Evolutionary conservation across 2,329 filamentous ascomycete species (phyloP), one percentile per base, ranked within the genome.

Genomic region (Colletotrichum incanum): DNA sequence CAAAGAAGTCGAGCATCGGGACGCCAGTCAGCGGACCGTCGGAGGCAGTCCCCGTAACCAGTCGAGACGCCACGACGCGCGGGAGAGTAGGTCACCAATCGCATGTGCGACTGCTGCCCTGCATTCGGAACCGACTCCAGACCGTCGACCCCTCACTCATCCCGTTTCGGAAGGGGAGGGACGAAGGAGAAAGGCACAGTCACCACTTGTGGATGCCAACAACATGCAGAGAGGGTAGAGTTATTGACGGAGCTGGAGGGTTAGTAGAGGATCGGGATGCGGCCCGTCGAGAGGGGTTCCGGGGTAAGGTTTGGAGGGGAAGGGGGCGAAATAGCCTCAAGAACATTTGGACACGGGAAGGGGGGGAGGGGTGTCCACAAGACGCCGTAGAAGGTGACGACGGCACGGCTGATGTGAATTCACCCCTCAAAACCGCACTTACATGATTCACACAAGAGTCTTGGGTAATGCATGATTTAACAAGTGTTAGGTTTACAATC

Each of bases 371-470:
- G 14, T 28, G 14, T 26, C 31, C 28, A 20, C 20, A 11, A 2
- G 31, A 39, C 5, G 14, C n/a, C 14, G 6, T 7, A 16, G 28
- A 56, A 12, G 18, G 20, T 16, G 26, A 31, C 7, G 18, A n/a
- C 7, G 34, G 6, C 20, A n/a, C 14, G 34, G 14, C 20, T 39
- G 3, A n/a, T 16, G 2, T 18, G 11, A 18, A 14, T 8, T 26
- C 34, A 3, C 11, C 20, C 14, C n/a, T 16, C 20, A 18, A 39
- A 34, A 8, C 1, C 16, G n/a, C 3, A 7, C 2, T 4, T 5
- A 1, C 0, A 39, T 23, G n/a, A 9, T 18, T 41, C 34, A 16
- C n/a, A 5, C 6, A 4, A n/a, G 1, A 20, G 1, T 3, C 2
- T 28, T 14, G 12, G 6, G 26, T 5, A 39, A 7, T 1, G 1